Evolutionary conservation across 108 stramenopile genomes (phyloP), one percentile per base, ranked within the genome.

Genomic region (Pseudonitzschia delicatissima): DNA sequence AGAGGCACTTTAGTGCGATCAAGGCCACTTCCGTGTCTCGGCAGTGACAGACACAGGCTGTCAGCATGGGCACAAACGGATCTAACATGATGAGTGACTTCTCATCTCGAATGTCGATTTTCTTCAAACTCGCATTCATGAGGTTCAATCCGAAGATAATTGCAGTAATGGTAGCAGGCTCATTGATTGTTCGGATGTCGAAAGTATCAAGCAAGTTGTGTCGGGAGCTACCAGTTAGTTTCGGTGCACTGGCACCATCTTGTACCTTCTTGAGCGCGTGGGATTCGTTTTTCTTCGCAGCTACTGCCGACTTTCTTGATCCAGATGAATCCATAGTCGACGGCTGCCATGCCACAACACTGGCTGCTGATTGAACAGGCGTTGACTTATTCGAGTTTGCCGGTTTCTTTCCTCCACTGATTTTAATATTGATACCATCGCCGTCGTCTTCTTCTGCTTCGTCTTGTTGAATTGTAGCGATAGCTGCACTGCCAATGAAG

Each of bases 211-310:
- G 51, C 59, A 57, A 28, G n/a, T 47, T 70, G 21, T 89, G 78
- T 29, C 95, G 78, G 23, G 67, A 73, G 21, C 73, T 77, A 17
- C 95, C 95, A 28, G 95, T 96, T 15, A 96, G 66, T 47, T 91
- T 92, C 13, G 95, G 95, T 25, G 95, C 95, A 25, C 68, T 72
- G 15, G 67, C 76, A n/a, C 95, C 95, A 74, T 93, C 92, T 37
- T 50, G 71, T 9, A 92, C 92, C 51, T 58, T 80, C n/a, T 60
- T 66, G 7, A 83, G 62, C 20, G 66, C 66, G n/a, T 45, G 40
- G 34, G 76, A 62, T 51, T 78, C 80, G 18, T 64, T 64, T 35
- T 50, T 67, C 69, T 93, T 87, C 47, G 45, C 60, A n/a, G 67
- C 71, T 29, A 63, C 52, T 26, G 94, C 94, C 27, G 68, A 77